A percentile compares a stretch with the other conserved stretches of the same genome.
Evolutionary conservation across 2,329 filamentous ascomycete species (phyloP).

Genomic region (Cryphonectria japonica): DNA sequence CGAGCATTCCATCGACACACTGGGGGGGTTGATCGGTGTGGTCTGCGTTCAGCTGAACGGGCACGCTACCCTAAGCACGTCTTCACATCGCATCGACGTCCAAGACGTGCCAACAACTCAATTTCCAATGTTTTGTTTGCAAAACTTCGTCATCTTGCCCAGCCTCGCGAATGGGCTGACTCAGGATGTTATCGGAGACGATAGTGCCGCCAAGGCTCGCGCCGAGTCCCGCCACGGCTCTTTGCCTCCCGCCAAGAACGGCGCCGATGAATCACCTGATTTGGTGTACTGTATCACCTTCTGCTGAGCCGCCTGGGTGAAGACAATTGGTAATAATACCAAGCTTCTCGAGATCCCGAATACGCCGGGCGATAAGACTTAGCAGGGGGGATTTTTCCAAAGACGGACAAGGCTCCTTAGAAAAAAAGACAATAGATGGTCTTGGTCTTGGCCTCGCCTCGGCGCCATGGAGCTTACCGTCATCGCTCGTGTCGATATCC

Average conservation of each 20-base stretch:
- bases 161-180: background rate
- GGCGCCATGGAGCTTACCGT: conserved; percentile 25
- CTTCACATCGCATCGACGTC: background rate
- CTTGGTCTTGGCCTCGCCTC: conserved; percentile 25
- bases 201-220: conserved; percentile 11
- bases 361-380: conserved; percentile 9
- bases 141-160: background rate
- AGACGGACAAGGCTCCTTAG: conserved; percentile 16
- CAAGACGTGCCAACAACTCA: background rate
- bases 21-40: background rate
- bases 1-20: background rate
- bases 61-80: background rate
- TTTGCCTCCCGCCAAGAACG: conserved; percentile 21
- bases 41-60: background rate
- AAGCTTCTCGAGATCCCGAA: background rate
- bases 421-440: background rate
- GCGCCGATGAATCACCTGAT: conserved; percentile 18
- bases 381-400: conserved; percentile 2
- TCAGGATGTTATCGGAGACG: background rate
- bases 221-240: conserved; percentile 22
- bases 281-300: conserved; percentile 7
- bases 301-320: conserved; percentile 8
- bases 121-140: background rate
- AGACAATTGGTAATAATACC: background rate
- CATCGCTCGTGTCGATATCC: conserved; percentile 9